phyloP scores from a whole-genome alignment of 2,329 filamentous ascomycete species.

The Phaeomoniella chlamydospora region DNA sequence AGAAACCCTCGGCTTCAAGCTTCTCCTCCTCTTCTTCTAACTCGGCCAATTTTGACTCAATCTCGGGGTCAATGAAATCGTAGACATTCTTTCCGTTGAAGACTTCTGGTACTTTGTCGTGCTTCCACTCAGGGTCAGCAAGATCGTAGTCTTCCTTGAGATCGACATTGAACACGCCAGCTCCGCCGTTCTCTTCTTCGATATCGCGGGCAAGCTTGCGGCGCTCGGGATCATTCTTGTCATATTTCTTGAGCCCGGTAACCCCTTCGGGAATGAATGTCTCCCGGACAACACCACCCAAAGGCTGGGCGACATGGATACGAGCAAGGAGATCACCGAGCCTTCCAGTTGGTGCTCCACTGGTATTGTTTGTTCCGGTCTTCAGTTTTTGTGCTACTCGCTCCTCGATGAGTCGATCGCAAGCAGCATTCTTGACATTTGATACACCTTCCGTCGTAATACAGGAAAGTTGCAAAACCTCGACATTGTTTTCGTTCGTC shows the following conservation, averaged over 20 bases:
- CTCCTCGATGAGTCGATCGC: slow-evolving; percentile 83
- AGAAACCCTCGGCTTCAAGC: slow-evolving; percentile 82
- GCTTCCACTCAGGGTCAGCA: slow-evolving; percentile 82
- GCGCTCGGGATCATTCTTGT: slow-evolving; percentile 75
- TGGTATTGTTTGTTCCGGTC: slow-evolving; percentile 62
- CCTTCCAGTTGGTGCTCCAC: slow-evolving; percentile 62
- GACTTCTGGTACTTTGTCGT: slow-evolving; percentile 89
- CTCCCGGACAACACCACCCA: slow-evolving; percentile 65
- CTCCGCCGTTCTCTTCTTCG: slow-evolving; percentile 83
- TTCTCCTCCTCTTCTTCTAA: slow-evolving; percentile 93
- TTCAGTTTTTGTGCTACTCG: slow-evolving; percentile 93
- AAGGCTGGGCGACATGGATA: slow-evolving; percentile 92
- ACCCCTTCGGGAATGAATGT: slow-evolving; percentile 78
- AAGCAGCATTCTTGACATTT: slow-evolving; percentile 86
- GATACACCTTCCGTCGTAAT: slow-evolving; percentile 90
- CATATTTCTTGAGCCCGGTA: slow-evolving; percentile 72
- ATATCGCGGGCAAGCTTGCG: slow-evolving; percentile 69
- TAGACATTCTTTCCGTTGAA: slow-evolving; percentile 94
- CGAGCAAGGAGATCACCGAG: slow-evolving; percentile 81
- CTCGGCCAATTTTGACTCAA: slow-evolving; percentile 79
- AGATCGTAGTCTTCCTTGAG: slow-evolving; percentile 79
- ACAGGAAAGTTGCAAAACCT: slow-evolving; percentile 86
- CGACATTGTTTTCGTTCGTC: slow-evolving; percentile 68
- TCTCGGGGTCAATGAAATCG: slow-evolving; percentile 94
- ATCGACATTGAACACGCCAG: slow-evolving; percentile 92